Evolutionary conservation across 2,329 filamentous ascomycete genomes (phyloP), one percentile per base, ranked within the genome.

Genomic region (Pseudomassariella vexata): DNA sequence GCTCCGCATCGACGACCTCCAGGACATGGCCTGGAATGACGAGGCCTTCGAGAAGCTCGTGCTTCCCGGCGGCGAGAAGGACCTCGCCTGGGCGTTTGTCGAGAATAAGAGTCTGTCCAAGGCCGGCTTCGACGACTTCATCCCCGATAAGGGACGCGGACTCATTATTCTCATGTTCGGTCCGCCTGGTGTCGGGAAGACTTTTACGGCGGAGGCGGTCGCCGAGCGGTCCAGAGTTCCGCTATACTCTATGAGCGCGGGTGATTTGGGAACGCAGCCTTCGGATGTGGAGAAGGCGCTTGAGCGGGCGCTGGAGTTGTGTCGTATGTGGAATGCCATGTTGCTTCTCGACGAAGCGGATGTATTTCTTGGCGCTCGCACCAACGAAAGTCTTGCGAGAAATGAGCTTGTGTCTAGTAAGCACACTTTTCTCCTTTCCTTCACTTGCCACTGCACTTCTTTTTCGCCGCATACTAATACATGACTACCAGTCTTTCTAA

Each of bases 341-440:
- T 49, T 68, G 2, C 50, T 69, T 0, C 45, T 66, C 1, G 62
- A 66, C 27, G 63, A 66, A 33, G 57, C 57, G 0, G 63, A 66
- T 25, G 56, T 67, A 1, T 68, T 66, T 37, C 50, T 68, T 6
- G 49, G 50, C 7, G 47, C 51, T 9, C 46, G 60, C 5, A 54
- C 48, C 0, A 39, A 44, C 6, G 41, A 55, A 3, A 50, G 56
- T n/a, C 37, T 66, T 9, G 44, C 44, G 2, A 53, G 62, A 2
- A 67, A 66, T 39, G 53, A 56, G 36, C 48, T 67, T 2, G 61
- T 66, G 0, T 42, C 48, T 7, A 40, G 40, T 44, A 34, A 19
- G 38, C 23, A 15, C 6, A 15, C 15, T 6, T 14, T 30, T 7
- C 10, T 23, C n/a, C n/a, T 15, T 15, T 30, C 6, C 25, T 9